Base-by-base conservation (phyloP, 345 rosid species). In the Eucalyptus tenuipes region DNA sequence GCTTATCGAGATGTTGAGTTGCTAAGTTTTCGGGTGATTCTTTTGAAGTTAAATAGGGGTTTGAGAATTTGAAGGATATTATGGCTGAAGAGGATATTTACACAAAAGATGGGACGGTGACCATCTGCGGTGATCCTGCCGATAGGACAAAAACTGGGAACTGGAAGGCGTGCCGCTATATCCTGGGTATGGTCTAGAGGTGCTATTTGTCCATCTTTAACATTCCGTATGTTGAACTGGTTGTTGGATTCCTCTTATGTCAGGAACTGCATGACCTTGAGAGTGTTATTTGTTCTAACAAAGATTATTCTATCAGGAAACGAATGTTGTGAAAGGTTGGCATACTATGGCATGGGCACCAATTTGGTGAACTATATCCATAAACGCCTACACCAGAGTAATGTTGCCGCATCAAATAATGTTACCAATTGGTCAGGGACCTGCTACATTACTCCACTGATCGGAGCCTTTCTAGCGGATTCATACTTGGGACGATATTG, bases 321-420 rank as follows among this genome's bases (percentile, higher is more conserved):
- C 75, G 99, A 97, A 87, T 94, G 98, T 31, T 96, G 99, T 66
- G 99, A 98, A 89, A 96, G 99, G 88, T 91, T 98, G 94, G 99
- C 99, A 14, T 98, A 97, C 94, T 96, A 98, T 92, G 99, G 99
- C n/a, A 97, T 98, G 99, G 93, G 99, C 25, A 96, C 99, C 80
- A 98, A 97, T 91, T 94, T 98, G 55, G 99, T 97, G 88, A 97
- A 95, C 91, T 98, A 93, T 93, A 95, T 98, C 27, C 87, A 94
- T 90, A 85, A 85, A 6, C 96, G 94, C 82, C 92, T 98, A 85
- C 92, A 94, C 90, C 96, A 93, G 90, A 96, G 98, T 87, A 98
- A 94, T 86, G 99, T 95, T 12, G 50, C 90, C 25, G 99, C 99
- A 88, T 92, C 99, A 49, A 98, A 94, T 89, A 97, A 92, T 91